Evolutionary conservation across 129 eudicot genomes (phyloP).

Genomic region (Flaveria ramosissima): DNA sequence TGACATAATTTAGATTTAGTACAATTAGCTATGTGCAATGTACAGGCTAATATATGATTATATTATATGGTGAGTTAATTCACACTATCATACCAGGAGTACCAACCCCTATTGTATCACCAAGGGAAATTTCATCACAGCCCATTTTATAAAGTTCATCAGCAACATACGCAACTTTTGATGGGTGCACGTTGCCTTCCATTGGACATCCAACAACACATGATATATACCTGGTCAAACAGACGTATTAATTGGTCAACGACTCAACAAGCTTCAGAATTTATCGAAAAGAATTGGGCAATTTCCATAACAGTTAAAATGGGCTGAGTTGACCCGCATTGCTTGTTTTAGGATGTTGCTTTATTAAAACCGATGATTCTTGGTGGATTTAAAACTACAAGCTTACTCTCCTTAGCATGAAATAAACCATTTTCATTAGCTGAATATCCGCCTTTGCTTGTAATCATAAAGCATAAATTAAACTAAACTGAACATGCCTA

Average conservation of each 20-base stretch:
- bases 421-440: too few species aligned
- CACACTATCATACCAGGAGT: constrained; percentile 69
- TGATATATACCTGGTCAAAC: constrained; percentile 66
- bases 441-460: too few species aligned
- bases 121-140: constrained; percentile 84
- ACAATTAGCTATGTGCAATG: neutral
- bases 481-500: too few species aligned
- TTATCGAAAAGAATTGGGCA: neutral
- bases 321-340: neutral
- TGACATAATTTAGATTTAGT: neutral
- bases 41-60: neutral
- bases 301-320: neutral
- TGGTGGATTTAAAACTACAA: too few species aligned
- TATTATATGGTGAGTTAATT: neutral
- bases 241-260: constrained; percentile 9
- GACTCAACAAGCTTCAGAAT: constrained; percentile 9
- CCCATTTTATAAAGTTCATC: constrained; percentile 76
- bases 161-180: constrained; percentile 83
- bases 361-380: too few species aligned
- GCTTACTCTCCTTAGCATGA: neutral
- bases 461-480: too few species aligned
- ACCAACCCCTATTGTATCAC: constrained; percentile 92
- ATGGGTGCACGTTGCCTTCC: constrained; percentile 82
- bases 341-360: too few species aligned
- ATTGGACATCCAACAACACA: constrained; percentile 94